phyloP scores from a whole-genome alignment of 495 filamentous ascomycete genomes.

The Tuber brumale region DNA sequence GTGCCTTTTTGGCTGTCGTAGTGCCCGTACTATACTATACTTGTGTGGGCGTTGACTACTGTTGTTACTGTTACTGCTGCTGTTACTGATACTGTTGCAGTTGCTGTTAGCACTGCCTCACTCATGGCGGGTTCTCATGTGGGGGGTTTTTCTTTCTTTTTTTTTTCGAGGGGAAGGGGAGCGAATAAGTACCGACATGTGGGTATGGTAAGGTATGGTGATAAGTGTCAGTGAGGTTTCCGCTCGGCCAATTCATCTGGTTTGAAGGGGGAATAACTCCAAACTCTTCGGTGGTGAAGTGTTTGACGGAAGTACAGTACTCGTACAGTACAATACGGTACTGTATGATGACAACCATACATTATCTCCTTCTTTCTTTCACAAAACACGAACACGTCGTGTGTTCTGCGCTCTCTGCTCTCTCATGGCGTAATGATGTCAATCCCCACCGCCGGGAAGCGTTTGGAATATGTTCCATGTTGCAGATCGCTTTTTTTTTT shows the following conservation, averaged over 20 bases:
- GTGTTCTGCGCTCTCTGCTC: not conserved
- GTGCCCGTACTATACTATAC: not conserved
- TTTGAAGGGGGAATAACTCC: not conserved
- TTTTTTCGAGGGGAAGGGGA: no score
- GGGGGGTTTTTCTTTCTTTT: not conserved
- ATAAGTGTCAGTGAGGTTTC: not conserved
- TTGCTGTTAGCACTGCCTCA: not conserved
- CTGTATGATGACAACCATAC: not conserved
- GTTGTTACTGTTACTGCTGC: no score
- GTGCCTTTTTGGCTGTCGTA: not conserved
- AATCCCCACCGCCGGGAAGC: not conserved
- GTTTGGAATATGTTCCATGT: not conserved
- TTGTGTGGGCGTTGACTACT: not conserved
- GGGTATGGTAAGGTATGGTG: not conserved
- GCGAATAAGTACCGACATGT: not conserved
- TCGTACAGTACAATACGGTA: not conserved
- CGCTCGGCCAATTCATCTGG: not conserved
- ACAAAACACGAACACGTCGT: slow-evolving; percentile 2
- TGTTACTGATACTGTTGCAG: not conserved
- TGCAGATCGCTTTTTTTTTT: slow-evolving; percentile 5
- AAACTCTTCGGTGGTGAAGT: not conserved
- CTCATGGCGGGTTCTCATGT: not conserved
- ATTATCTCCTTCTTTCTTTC: not conserved
- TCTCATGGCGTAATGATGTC: not conserved
- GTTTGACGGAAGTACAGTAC: not conserved